phyloP scores from a whole-genome alignment of 768 basidiomycete species.

The Pulveroboletus frians region DNA sequence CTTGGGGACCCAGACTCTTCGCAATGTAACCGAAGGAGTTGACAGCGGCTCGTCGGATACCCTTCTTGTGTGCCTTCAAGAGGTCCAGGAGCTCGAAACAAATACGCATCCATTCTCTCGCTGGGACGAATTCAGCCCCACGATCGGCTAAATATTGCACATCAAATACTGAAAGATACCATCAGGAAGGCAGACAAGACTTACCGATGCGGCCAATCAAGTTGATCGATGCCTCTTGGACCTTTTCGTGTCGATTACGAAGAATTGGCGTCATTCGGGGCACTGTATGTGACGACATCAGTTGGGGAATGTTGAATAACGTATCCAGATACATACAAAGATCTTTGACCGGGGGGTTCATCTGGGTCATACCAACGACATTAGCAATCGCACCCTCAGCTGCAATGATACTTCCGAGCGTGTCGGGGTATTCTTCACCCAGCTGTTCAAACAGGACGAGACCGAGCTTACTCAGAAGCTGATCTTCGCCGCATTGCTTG shows the following conservation, averaged over 20 bases:
- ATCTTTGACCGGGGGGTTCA: constrained; percentile 99
- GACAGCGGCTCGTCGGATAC: constrained; percentile 96
- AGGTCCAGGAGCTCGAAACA: constrained; percentile 97
- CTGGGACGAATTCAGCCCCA: constrained; percentile 97
- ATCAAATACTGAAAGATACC: neutral
- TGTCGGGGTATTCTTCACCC: constrained; percentile 99
- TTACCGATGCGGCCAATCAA: constrained; percentile 92
- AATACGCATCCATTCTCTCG: constrained; percentile 99
- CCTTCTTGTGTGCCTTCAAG: constrained; percentile 98
- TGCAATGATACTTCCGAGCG: constrained; percentile 97
- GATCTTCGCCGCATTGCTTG: constrained; percentile 98
- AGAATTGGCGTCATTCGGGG: constrained; percentile 99
- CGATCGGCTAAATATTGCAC: constrained; percentile 66
- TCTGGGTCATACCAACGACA: constrained; percentile 99
- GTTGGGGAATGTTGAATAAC: neutral
- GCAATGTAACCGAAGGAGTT: constrained; percentile 99
- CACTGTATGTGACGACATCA: constrained; percentile 44
- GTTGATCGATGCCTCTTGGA: constrained; percentile 99
- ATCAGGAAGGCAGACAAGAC: neutral
- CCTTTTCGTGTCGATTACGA: constrained; percentile 97
- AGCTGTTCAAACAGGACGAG: constrained; percentile 97
- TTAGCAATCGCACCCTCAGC: constrained; percentile 99
- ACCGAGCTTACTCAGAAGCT: constrained; percentile 91
- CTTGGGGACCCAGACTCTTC: constrained; percentile 98
- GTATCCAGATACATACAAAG: constrained; percentile 60